Evolutionary conservation across 2,329 filamentous ascomycete species (phyloP), one percentile per base, ranked within the genome.

Genomic region (Claviceps quebecensis): DNA sequence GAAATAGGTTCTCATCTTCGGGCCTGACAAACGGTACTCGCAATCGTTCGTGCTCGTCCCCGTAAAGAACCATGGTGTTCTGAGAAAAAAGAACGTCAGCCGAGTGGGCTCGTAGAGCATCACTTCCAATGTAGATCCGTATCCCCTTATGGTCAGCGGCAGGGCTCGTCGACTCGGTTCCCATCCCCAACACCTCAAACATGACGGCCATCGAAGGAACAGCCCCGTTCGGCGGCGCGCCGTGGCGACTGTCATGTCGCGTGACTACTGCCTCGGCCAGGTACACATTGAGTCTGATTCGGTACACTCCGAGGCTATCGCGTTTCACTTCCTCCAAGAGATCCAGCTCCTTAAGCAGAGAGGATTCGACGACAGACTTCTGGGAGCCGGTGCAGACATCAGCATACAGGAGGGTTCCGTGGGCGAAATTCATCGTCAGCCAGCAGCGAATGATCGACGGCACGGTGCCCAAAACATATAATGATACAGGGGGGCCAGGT

Each of bases 381-480:
- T 90, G 89, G 5, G 93, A 95, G 1, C 91, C 93, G 2, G 87
- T 91, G 66, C 93, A 97, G 2, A 97, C 75, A 37, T 89, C 90
- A 38, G 90, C 93, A 63, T 97, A 97, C 5, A 96, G 74, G 16
- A 97, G 76, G 9, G 88, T 85, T 57, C 86, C 83, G 63, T 95
- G 91, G 14, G 89, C 91, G 68, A 95, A 97, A 60, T 87, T 84
- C 38, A 83, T 85, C 26, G 87, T 91, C 59, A 97, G 74, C 90
- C 93, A 97, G 71, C 93, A 98, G 55, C 93, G 84, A 52, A 97
- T 87, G 57, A 98, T 95, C 34, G 89, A 87, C 5, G 93, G 93
- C 5, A 95, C 89, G 6, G 90, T 85, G 13, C 91, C 89, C 16
- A 96, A 74, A 49, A 95, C 78, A 63, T 89, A 88, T 53, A 96